Evolutionary conservation across 768 basidiomycete genomes (phyloP).

Genomic region (Rhodocollybia butyracea): DNA sequence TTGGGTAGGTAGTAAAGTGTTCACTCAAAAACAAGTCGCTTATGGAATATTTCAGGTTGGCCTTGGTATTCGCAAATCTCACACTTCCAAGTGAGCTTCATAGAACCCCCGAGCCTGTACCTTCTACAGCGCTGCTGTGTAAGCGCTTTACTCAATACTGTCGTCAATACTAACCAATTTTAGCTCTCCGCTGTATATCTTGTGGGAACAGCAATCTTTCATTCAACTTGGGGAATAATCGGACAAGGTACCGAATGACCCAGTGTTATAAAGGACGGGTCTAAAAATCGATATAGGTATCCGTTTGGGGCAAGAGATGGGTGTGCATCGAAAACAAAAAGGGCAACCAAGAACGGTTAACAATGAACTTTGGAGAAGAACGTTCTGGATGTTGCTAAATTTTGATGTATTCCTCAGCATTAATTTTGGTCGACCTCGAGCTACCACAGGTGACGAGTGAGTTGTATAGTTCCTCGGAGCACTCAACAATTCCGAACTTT

Average conservation of each 20-base stretch:
- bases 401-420: conserved; percentile 10
- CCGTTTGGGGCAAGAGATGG: conserved; percentile 41
- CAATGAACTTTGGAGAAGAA: conserved; percentile 39
- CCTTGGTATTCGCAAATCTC: conserved; percentile 36
- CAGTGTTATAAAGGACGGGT: too few species aligned
- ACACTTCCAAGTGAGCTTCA: conserved; percentile 44
- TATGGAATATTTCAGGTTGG: conserved; percentile 29
- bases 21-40: too few species aligned
- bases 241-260: too few species aligned
- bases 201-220: conserved; percentile 44
- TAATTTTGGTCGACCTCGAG: conserved; percentile 47
- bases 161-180: background rate
- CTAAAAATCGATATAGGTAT: too few species aligned
- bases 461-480: background rate
- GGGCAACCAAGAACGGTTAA: conserved; percentile 13
- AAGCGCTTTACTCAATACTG: conserved; percentile 13
- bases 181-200: conserved; percentile 49
- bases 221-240: conserved; percentile 34
- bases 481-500: background rate
- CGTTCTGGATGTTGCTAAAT: conserved; percentile 8
- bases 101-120: conserved; percentile 47
- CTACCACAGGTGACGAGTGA: conserved; percentile 39
- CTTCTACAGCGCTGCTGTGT: conserved; percentile 53
- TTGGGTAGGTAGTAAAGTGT: too few species aligned
- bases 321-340: conserved; percentile 22